Evolutionary conservation across 202 grass and related monocot genomes (phyloP), one percentile per base, ranked within the genome.

Genomic region (Panicum hallii): DNA sequence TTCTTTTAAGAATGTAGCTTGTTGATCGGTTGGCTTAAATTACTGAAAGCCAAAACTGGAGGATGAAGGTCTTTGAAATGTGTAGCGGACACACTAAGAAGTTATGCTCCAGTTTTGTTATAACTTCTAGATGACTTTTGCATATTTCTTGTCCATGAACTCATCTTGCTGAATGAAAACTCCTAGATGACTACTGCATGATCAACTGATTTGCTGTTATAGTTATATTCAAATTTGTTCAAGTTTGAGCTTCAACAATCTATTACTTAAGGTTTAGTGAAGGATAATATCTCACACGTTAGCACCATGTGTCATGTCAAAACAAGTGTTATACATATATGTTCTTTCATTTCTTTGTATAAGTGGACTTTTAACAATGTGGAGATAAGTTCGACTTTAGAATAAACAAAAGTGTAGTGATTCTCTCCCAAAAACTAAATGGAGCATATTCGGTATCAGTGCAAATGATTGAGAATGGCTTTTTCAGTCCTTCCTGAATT

Each of bases 31-130:
- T 84, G 32, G n/a, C 30, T 52, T 80, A 60, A 75, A 60, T 80
- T n/a, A 84, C 20, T 83, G 79, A n/a, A 54, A 78, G 44, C 63
- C 66, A 50, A 83, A 83, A 64, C 65, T 64, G 55, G 7, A 34
- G 64, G 36, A 80, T 57, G 9, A 23, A 11, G 10, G 4, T 74
- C 53, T 71, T 55, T 86, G 22, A 46, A 38, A 72, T 55, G 15
- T 75, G 13, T 66, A 12, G 6, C 54, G 2, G 19, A 58, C 10
- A 55, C 72, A 19, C 50, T 30, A 75, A 41, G 36, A 28, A 71
- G 42, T 47, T 49, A 48, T 46, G 52, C 44, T 13, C 45, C 55
- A 57, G 20, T 57, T 22, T 57, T 57, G 20, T 20, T 57, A 1
- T 6, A 53, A 53, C 50, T 53, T 17, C 6, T 53, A 53, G 50